phyloP scores from a whole-genome alignment of 2,329 filamentous ascomycete species.

The Aureobasidium sp. region DNA sequence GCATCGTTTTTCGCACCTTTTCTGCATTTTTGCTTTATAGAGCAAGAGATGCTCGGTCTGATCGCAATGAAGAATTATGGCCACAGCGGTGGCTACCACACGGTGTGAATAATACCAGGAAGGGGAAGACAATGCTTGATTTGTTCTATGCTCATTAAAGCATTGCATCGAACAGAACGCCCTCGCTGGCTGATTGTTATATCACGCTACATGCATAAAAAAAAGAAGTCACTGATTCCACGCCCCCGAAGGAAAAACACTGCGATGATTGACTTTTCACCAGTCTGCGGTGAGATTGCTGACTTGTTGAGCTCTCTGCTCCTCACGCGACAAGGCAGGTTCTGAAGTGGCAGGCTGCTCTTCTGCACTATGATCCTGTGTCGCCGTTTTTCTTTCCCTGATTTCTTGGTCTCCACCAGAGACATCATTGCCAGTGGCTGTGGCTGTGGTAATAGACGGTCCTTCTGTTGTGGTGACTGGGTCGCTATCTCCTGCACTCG shows the following conservation, averaged over 20 bases:
- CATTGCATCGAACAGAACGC: background rate
- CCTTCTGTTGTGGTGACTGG: background rate
- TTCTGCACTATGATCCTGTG: background rate
- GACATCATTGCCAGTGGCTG: background rate
- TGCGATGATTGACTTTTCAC: background rate
- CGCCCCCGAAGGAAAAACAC: background rate
- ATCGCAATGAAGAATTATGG: background rate
- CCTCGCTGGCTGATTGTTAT: no score
- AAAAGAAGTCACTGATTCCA: background rate
- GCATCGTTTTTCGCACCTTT: background rate
- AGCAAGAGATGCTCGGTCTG: background rate
- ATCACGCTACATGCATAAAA: background rate
- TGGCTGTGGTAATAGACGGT: background rate
- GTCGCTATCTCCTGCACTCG: background rate
- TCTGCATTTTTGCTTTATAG: background rate
- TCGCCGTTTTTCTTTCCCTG: constrained; percentile 3
- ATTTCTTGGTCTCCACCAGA: background rate
- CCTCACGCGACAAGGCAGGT: background rate
- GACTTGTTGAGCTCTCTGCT: background rate
- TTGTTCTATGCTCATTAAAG: no score
- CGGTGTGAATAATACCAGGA: no score
- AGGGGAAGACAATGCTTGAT: no score
- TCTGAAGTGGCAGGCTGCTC: background rate
- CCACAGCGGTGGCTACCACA: no score
- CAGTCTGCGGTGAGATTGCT: background rate